These are phyloP conservation scores for Balamuthia mandrillaris DNA, from an alignment of 208 protist genomes.

Conservation along the genomic window DNA sequence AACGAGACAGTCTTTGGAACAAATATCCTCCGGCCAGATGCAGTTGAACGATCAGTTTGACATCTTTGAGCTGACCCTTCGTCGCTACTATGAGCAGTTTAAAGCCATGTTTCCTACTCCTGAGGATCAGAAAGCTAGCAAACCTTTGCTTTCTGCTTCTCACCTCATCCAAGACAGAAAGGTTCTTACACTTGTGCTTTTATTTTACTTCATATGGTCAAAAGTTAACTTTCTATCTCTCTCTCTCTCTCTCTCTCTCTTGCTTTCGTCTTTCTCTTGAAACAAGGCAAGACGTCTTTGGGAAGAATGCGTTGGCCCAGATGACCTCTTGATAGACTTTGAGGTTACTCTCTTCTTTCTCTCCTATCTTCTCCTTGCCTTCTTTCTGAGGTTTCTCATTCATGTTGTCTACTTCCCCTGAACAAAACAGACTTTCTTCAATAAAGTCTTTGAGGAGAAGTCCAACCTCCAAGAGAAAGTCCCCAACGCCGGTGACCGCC, in stretches of 20 bases:
- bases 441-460: not conserved
- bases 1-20: not conserved
- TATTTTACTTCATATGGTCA: not conserved
- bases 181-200: not conserved
- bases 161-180: not conserved
- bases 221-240: not conserved
- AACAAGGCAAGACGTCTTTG: not conserved
- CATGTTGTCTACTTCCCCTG: too few species aligned
- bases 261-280: too few species aligned
- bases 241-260: not conserved
- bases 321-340: not conserved
- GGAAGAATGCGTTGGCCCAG: slow-evolving; percentile 13
- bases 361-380: not conserved
- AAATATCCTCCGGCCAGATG: not conserved
- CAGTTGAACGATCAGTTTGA: slow-evolving; percentile 10
- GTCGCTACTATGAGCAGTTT: slow-evolving; percentile 8
- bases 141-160: not conserved
- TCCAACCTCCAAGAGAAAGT: slow-evolving; percentile 3
- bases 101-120: not conserved
- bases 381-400: not conserved
- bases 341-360: not conserved
- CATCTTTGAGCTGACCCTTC: slow-evolving; percentile 20
- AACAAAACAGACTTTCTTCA: slow-evolving; percentile 12
- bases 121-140: too few species aligned
- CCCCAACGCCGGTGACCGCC: not conserved